Percentiles rank a stretch among this genome's conserved stretches.
Conservation (phyloP, 192 early-diverging fungal genomes). For the Paraglomus occultum region DNA sequence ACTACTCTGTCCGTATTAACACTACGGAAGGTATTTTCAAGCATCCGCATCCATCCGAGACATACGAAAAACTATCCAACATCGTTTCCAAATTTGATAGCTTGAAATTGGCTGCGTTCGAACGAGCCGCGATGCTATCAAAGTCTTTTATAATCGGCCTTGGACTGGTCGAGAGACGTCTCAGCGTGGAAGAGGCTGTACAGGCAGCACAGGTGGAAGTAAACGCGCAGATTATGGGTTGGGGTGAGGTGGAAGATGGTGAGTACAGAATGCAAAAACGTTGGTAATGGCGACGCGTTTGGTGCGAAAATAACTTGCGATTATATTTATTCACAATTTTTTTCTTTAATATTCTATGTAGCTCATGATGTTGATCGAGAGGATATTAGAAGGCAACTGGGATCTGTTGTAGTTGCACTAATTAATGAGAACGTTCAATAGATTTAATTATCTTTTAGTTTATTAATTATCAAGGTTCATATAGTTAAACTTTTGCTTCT, state of each 20-base stretch:
- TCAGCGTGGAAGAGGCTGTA: slow-evolving; percentile 76
- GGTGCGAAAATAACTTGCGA: background rate
- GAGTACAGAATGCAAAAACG: background rate
- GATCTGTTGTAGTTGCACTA: slow-evolving; percentile 61
- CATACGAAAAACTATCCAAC: slow-evolving; percentile 53
- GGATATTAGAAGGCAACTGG: slow-evolving; percentile 72
- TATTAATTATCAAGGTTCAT: too few species aligned
- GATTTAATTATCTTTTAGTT: too few species aligned
- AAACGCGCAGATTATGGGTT: slow-evolving; percentile 80
- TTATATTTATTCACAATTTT: background rate
- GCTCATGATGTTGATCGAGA: slow-evolving; percentile 75
- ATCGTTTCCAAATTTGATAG: slow-evolving; percentile 58
- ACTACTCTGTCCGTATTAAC: slow-evolving; percentile 67
- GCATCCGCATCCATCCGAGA: slow-evolving; percentile 61
- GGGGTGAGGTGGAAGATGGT: slow-evolving; percentile 67
- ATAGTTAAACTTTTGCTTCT: too few species aligned
- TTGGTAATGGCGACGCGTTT: background rate
- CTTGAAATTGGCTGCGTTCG: slow-evolving; percentile 85
- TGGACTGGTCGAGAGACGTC: slow-evolving; percentile 73
- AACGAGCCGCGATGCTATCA: slow-evolving; percentile 76
- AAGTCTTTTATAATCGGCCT: slow-evolving; percentile 92
- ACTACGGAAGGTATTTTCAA: slow-evolving; percentile 71
- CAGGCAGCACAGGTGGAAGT: slow-evolving; percentile 82
- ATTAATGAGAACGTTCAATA: slow-evolving; percentile 29
- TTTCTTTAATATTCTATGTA: slow-evolving; percentile 25